Evolutionary conservation across 129 eudicot species (phyloP).

Genomic region (Logfia minima): DNA sequence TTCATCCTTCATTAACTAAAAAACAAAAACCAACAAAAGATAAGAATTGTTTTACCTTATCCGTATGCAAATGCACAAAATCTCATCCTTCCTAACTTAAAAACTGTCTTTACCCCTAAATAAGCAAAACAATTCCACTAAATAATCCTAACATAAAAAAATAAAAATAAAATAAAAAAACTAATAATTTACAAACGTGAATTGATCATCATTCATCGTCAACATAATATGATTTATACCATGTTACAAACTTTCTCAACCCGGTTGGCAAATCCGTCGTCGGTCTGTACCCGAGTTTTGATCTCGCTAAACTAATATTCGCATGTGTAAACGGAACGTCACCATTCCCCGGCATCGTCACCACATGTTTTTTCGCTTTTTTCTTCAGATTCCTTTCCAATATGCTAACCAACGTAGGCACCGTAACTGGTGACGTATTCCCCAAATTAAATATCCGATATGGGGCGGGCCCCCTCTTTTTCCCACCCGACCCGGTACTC

Average conservation of each 20-base stretch:
- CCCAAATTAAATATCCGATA: conserved; percentile 66
- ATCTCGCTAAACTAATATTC: conserved; percentile 61
- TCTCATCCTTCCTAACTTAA: neutral
- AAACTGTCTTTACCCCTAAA: neutral
- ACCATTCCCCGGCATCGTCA: conserved; percentile 67
- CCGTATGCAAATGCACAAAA: conserved; percentile 1
- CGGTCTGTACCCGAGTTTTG: conserved; percentile 61
- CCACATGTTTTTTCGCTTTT: conserved; percentile 51
- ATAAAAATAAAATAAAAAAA: neutral
- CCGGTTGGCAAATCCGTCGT: conserved; percentile 68
- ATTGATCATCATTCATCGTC: conserved; percentile 41
- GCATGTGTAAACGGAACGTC: conserved; percentile 74
- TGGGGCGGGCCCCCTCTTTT: conserved; percentile 50
- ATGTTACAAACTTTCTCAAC: conserved; percentile 60
- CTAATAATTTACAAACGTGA: conserved; percentile 36
- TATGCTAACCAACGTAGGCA: conserved; percentile 52
- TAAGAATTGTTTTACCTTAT: neutral
- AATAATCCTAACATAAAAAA: conserved; percentile 15
- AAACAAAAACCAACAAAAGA: conserved; percentile 8
- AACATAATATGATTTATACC: conserved; percentile 61
- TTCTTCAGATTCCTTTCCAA: conserved; percentile 62
- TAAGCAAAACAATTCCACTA: neutral
- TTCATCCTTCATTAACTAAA: neutral
- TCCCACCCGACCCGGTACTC: conserved; percentile 71
- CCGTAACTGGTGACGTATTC: conserved; percentile 66